Percentiles rank a stretch among this genome's conserved stretches.
phyloP scores from a whole-genome alignment of 208 protist species.

The Vickermania spadyakhi region DNA sequence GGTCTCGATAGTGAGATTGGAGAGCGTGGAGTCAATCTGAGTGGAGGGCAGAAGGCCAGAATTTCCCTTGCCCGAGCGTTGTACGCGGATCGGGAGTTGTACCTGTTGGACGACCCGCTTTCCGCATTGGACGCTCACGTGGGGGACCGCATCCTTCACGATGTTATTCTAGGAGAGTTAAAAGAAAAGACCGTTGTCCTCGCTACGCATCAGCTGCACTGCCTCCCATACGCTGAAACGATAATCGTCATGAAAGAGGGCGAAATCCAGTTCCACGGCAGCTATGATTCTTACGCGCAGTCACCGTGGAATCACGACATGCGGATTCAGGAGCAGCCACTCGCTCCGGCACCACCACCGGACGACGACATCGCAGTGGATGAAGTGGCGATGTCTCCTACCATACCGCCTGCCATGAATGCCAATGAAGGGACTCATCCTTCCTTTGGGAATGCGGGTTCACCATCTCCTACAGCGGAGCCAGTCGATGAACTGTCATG shows the following conservation, averaged over 20 bases:
- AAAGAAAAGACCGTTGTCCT: constrained; percentile 55
- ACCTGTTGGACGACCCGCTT: constrained; percentile 84
- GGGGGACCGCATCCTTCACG: constrained; percentile 27
- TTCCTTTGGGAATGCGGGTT: too few relatives aligned
- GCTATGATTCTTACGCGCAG: constrained; percentile 21
- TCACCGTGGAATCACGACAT: neutral
- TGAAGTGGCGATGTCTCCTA: neutral
- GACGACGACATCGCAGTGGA: neutral
- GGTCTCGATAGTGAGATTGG: constrained; percentile 78
- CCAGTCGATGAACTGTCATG: neutral
- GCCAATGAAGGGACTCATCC: too few relatives aligned
- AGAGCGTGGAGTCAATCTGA: constrained; percentile 55
- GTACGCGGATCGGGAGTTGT: constrained; percentile 50
- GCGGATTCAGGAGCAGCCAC: neutral
- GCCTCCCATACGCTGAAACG: constrained; percentile 55
- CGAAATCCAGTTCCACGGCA: constrained; percentile 32
- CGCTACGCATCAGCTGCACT: constrained; percentile 86
- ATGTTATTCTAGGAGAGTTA: constrained; percentile 38
- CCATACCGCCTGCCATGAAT: neutral
- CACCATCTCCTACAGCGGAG: neutral
- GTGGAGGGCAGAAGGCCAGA: constrained; percentile 69
- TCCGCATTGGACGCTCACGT: constrained; percentile 83
- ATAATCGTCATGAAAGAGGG: constrained; percentile 76
- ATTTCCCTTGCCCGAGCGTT: constrained; percentile 59
- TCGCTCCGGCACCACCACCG: neutral